These are phyloP conservation scores for Fraxinus nigra DNA, from an alignment of 305 asterid genomes.

Conservation along the genomic window DNA sequence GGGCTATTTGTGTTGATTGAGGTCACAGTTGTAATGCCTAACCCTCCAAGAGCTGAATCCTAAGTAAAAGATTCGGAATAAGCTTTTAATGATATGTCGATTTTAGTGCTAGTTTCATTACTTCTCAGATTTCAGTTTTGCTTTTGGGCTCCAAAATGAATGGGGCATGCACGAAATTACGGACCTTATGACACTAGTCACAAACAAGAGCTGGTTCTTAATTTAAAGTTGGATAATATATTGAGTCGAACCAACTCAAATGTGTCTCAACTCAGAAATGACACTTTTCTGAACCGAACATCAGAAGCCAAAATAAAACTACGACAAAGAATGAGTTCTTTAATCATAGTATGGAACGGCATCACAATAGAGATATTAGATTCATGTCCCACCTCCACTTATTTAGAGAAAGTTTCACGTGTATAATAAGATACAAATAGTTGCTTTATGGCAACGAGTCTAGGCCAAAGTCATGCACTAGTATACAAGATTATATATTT, in stretches of 20 bases:
- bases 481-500: background rate
- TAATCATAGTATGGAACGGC: background rate
- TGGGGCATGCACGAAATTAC: background rate
- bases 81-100: background rate
- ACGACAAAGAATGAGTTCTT: background rate
- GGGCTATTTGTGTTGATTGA: background rate
- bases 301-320: background rate
- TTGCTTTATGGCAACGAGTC: background rate
- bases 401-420: background rate
- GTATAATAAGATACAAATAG: constrained; percentile 8
- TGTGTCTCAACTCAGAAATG: background rate
- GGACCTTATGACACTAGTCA: background rate
- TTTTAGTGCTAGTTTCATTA: background rate
- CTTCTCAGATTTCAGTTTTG: background rate
- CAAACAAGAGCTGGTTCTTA: background rate
- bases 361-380: background rate
- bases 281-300: background rate
- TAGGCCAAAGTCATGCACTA: background rate
- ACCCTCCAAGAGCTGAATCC: background rate
- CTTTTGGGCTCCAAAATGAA: background rate
- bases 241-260: background rate
- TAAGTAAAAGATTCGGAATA: background rate
- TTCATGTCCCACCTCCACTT: background rate
- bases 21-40: background rate
- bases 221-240: background rate